Percentiles rank a stretch among this genome's conserved stretches.
Conservation (phyloP, 768 basidiomycete species). For the Pulveroboletus sp. region DNA sequence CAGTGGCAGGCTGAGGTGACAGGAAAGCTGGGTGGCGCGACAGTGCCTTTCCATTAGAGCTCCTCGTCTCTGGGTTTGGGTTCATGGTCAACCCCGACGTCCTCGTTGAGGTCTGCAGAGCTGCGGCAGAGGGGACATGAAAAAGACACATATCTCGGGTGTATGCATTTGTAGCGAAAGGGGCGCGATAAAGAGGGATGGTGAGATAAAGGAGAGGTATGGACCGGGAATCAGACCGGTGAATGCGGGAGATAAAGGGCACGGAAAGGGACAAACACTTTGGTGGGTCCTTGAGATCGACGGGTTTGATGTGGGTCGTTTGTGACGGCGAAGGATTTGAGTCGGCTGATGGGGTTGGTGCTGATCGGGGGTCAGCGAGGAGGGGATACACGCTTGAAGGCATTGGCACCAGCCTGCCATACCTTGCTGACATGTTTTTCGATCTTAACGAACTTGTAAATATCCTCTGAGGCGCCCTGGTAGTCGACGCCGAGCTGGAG, state of each 20-base stretch:
- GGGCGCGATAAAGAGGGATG: constrained; percentile 92
- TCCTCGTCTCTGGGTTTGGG: constrained; percentile 24
- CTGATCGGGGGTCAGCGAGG: constrained; percentile 32
- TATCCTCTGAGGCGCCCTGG: constrained; percentile 95
- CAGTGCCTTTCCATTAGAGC: constrained; percentile 19
- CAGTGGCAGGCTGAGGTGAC: constrained; percentile 12
- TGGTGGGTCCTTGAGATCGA: constrained; percentile 5
- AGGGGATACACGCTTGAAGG: constrained; percentile 61
- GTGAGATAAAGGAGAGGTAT: constrained; percentile 77
- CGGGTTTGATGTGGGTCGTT: constrained; percentile 20
- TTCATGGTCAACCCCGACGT: constrained; percentile 72
- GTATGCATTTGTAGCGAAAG: constrained; percentile 96
- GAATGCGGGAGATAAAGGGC: background rate
- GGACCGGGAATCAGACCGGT: background rate
- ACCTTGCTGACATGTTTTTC: constrained; percentile 84
- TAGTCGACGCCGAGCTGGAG: constrained; percentile 98
- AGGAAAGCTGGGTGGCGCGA: background rate
- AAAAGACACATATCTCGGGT: constrained; percentile 86
- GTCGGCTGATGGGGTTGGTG: constrained; percentile 74
- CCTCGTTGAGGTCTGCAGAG: constrained; percentile 92
- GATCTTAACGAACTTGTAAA: constrained; percentile 96
- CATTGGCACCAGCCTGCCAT: constrained; percentile 86
- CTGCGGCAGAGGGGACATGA: constrained; percentile 94
- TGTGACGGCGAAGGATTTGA: constrained; percentile 60
- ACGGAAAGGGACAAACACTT: constrained; percentile 62